Conservation (phyloP, 2,329 filamentous ascomycete species). For the Pseudogymnoascus sp. region DNA sequence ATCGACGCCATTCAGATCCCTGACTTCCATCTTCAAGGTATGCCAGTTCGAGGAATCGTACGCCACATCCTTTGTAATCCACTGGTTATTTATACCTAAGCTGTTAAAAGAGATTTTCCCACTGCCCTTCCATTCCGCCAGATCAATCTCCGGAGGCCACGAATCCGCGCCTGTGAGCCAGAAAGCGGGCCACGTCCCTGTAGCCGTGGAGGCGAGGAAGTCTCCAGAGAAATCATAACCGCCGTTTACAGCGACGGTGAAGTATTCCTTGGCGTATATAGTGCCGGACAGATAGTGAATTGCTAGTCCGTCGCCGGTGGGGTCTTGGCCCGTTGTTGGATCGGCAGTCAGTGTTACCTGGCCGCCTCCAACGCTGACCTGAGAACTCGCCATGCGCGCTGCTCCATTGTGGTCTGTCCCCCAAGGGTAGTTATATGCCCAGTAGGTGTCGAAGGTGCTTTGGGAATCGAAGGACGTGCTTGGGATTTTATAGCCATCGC, state of each 20-base stretch:
- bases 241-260: slow-evolving; percentile 31
- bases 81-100: slow-evolving; percentile 40
- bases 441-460: slow-evolving; percentile 35
- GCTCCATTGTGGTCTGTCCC: slow-evolving; percentile 49
- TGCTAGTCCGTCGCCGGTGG: slow-evolving; percentile 24
- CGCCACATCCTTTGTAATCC: slow-evolving; percentile 38
- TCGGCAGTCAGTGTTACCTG: slow-evolving; percentile 16
- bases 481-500: slow-evolving; percentile 25
- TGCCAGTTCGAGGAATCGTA: slow-evolving; percentile 42
- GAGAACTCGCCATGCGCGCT: slow-evolving; percentile 43
- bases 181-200: slow-evolving; percentile 47
- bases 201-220: slow-evolving; percentile 34
- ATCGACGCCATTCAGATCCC: slow-evolving; percentile 42
- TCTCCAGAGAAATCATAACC: slow-evolving; percentile 33
- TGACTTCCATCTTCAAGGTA: slow-evolving; percentile 41
- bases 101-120: slow-evolving; percentile 50
- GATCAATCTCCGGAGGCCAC: slow-evolving; percentile 53
- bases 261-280: slow-evolving; percentile 34
- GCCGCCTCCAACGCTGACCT: slow-evolving; percentile 32
- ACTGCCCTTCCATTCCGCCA: slow-evolving; percentile 51
- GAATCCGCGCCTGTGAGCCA: slow-evolving; percentile 46
- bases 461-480: slow-evolving; percentile 32
- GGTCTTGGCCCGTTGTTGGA: slow-evolving; percentile 20
- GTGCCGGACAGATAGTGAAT: slow-evolving; percentile 43
- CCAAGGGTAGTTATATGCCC: slow-evolving; percentile 48